phyloP scores from a whole-genome alignment of 2,329 filamentous ascomycete genomes.

The Neonectria magnoliae region DNA sequence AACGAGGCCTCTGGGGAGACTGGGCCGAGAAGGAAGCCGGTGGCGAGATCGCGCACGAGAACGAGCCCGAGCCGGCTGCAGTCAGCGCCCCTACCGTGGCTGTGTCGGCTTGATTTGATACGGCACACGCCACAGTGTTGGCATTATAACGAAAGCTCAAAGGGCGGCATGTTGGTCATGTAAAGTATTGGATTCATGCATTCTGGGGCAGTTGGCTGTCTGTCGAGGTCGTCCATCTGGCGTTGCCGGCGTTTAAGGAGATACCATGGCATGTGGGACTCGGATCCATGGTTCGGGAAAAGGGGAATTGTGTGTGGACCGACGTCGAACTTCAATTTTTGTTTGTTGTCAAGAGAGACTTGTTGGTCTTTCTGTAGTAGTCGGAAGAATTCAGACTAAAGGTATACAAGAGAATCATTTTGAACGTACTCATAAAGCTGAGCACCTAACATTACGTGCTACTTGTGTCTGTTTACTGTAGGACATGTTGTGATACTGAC shows the following conservation, averaged over 20 bases:
- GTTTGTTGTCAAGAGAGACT: slow-evolving; percentile 27
- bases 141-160: slow-evolving; percentile 36
- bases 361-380: slow-evolving; percentile 27
- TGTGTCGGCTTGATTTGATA: slow-evolving; percentile 49
- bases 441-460: neutral
- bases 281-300: slow-evolving; percentile 41
- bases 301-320: slow-evolving; percentile 28
- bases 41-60: slow-evolving; percentile 66
- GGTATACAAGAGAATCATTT: slow-evolving; percentile 23
- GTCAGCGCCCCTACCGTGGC: slow-evolving; percentile 47
- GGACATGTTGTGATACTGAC: neutral
- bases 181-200: slow-evolving; percentile 49
- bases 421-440: neutral
- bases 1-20: slow-evolving; percentile 94
- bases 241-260: slow-evolving; percentile 53
- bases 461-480: neutral
- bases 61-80: slow-evolving; percentile 53
- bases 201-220: slow-evolving; percentile 45
- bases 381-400: slow-evolving; percentile 18
- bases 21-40: slow-evolving; percentile 87
- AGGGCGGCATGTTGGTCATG: slow-evolving; percentile 42
- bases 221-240: slow-evolving; percentile 45
- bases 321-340: slow-evolving; percentile 26
- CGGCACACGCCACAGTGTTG: slow-evolving; percentile 7
- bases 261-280: slow-evolving; percentile 50